These are phyloP conservation scores for Xylaria palmicola DNA, from an alignment of 495 filamentous ascomycete genomes.

Conservation along the genomic window DNA sequence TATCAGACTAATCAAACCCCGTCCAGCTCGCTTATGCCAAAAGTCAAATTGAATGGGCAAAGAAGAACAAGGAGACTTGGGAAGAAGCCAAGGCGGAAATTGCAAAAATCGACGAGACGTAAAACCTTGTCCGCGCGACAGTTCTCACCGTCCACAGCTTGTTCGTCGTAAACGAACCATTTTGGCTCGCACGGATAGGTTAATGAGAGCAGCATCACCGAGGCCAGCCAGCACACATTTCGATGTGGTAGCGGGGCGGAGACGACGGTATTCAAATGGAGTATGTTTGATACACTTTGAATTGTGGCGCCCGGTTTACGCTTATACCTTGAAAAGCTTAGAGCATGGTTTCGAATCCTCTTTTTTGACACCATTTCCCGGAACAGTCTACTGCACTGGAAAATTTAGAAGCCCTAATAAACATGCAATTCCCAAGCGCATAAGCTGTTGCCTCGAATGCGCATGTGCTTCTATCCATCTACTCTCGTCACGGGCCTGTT, in stretches of 20 bases:
- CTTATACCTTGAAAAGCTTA: too few relatives aligned
- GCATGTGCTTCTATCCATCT: too few relatives aligned
- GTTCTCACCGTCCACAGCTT: constrained; percentile 8
- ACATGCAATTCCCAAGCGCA: too few relatives aligned
- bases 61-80: constrained; percentile 94
- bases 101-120: constrained; percentile 71
- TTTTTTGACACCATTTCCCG: too few relatives aligned
- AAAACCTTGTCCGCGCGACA: constrained; percentile 2
- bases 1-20: constrained; percentile 14
- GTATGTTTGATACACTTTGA: too few relatives aligned
- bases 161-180: constrained; percentile 13
- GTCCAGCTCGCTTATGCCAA: constrained; percentile 83
- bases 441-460: too few relatives aligned
- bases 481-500: too few relatives aligned
- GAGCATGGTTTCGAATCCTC: too few relatives aligned
- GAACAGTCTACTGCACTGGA: too few relatives aligned
- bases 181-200: constrained; percentile 28
- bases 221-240: not conserved
- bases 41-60: constrained; percentile 97
- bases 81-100: constrained; percentile 93
- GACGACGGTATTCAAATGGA: too few relatives aligned
- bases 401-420: too few relatives aligned
- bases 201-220: constrained; percentile 22
- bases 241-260: not conserved
- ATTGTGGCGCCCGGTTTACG: too few relatives aligned